These are phyloP conservation scores for Hymenoscyphus albidus DNA, from an alignment of 2,329 filamentous ascomycete species.

Conservation along the genomic window DNA sequence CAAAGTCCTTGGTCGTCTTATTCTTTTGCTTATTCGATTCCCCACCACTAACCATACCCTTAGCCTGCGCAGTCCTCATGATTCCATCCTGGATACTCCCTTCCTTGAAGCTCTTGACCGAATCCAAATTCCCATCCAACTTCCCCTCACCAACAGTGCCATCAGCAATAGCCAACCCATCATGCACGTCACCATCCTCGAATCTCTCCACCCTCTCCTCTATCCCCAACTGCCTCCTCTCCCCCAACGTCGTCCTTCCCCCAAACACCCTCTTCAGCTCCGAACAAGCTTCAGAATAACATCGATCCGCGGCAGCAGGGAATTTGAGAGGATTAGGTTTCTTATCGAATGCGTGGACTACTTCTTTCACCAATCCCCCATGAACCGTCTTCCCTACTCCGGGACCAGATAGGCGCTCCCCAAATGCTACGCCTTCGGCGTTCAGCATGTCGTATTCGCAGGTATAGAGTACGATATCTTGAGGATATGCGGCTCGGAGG, in stretches of 20 bases:
- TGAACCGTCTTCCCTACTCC: slow-evolving; percentile 52
- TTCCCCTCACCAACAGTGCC: not conserved
- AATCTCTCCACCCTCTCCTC: slow-evolving; percentile 29
- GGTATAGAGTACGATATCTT: slow-evolving; percentile 54
- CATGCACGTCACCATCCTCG: slow-evolving; percentile 18
- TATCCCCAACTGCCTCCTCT: slow-evolving; percentile 27
- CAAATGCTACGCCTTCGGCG: slow-evolving; percentile 57
- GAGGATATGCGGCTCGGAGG: slow-evolving; percentile 45
- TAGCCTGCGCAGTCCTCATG: too few species aligned
- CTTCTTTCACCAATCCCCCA: slow-evolving; percentile 55
- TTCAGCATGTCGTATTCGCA: slow-evolving; percentile 66
- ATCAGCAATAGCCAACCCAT: not conserved
- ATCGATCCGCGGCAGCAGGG: slow-evolving; percentile 30
- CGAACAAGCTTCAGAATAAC: slow-evolving; percentile 33
- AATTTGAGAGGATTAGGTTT: slow-evolving; percentile 55
- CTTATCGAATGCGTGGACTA: slow-evolving; percentile 65
- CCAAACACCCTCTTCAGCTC: slow-evolving; percentile 32
- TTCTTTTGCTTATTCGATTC: too few species aligned
- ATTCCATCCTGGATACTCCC: too few species aligned
- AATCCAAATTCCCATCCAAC: not conserved
- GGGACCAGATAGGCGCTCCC: slow-evolving; percentile 48
- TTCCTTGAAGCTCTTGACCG: too few species aligned
- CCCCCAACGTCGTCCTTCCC: slow-evolving; percentile 22
- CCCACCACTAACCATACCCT: too few species aligned
- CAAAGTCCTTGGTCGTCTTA: too few species aligned